phyloP scores from a whole-genome alignment of 768 basidiomycete genomes.

The Phylloporus sp. region DNA sequence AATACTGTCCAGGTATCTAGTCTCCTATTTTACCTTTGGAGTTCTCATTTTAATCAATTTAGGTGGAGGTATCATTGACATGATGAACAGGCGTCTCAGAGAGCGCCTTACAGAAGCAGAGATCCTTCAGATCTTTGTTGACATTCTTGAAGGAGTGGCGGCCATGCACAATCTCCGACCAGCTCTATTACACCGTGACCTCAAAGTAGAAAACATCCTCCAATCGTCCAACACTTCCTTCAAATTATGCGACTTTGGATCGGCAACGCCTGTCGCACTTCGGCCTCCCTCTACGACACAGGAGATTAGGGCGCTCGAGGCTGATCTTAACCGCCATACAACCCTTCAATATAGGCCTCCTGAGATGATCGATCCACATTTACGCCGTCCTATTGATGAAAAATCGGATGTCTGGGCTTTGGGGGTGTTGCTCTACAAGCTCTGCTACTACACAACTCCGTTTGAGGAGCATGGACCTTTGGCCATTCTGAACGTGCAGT shows the following conservation, averaged over 20 bases:
- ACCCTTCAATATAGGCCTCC: constrained; percentile 98
- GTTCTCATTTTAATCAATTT: constrained; percentile 9
- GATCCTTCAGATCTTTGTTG: constrained; percentile 96
- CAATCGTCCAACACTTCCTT: constrained; percentile 79
- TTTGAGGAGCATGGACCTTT: constrained; percentile 97
- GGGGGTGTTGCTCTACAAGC: constrained; percentile 94
- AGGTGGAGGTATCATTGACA: constrained; percentile 99
- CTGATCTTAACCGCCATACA: constrained; percentile 91
- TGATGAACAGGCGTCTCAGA: constrained; percentile 96
- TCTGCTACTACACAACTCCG: constrained; percentile 99
- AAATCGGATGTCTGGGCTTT: constrained; percentile 98
- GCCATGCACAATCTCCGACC: constrained; percentile 94
- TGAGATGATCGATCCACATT: constrained; percentile 93
- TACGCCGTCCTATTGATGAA: constrained; percentile 81
- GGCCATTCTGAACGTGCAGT: constrained; percentile 95
- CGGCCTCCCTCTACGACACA: constrained; percentile 72
- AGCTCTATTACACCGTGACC: constrained; percentile 90
- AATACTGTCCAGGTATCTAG: constrained; percentile 80
- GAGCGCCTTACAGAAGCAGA: constrained; percentile 94
- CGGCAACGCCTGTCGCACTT: constrained; percentile 68
- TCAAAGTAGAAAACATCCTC: constrained; percentile 98
- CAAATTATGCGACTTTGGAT: constrained; percentile 98
- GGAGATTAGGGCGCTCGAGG: constrained; percentile 84
- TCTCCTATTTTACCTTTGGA: background rate
- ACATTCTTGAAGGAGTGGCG: constrained; percentile 95